A percentile compares a stretch with the other conserved stretches of the same genome.
Evolutionary conservation across 2,329 filamentous ascomycete genomes (phyloP).

Genomic region (Diaporthe citriasiana): DNA sequence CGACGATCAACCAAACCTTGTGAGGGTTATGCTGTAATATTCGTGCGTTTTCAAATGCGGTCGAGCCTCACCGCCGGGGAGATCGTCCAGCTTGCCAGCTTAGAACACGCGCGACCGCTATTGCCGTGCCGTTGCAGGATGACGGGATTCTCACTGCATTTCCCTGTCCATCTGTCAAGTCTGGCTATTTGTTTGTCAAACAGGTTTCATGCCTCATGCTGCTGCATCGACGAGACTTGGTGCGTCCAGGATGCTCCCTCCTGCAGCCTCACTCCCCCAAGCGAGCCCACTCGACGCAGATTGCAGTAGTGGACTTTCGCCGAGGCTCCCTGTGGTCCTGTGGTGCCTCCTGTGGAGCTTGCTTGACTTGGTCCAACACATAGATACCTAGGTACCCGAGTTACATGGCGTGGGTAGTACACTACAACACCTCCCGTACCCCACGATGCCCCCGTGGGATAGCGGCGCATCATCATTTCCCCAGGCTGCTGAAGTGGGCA

Average conservation of each 20-base stretch:
- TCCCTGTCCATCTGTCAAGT: not conserved
- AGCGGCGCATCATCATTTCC: constrained; percentile 30
- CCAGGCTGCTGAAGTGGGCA: constrained; percentile 16
- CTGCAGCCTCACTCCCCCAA: constrained; percentile 15
- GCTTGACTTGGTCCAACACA: constrained; percentile 17
- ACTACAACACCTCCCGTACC: constrained; percentile 14
- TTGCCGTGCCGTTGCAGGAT: not conserved
- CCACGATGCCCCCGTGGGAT: constrained; percentile 27
- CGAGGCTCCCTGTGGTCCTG: constrained; percentile 6
- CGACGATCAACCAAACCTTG: constrained; percentile 24
- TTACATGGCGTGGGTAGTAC: not conserved
- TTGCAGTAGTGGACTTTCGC: not conserved
- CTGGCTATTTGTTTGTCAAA: not conserved
- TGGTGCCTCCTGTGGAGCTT: constrained; percentile 1
- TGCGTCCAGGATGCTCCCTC: constrained; percentile 28
- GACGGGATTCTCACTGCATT: not conserved
- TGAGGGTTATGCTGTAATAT: not conserved
- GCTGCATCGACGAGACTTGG: constrained; percentile 2
- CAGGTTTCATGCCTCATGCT: constrained; percentile 1
- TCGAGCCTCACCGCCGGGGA: constrained; percentile 10
- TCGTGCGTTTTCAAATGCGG: not conserved
- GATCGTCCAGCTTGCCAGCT: not conserved
- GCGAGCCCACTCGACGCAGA: not conserved
- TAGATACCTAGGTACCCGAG: not conserved
- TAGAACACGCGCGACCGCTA: not conserved